These are phyloP conservation scores for Penicillium sumatraense DNA, from an alignment of 2,329 filamentous ascomycete species.

Conservation along the genomic window DNA sequence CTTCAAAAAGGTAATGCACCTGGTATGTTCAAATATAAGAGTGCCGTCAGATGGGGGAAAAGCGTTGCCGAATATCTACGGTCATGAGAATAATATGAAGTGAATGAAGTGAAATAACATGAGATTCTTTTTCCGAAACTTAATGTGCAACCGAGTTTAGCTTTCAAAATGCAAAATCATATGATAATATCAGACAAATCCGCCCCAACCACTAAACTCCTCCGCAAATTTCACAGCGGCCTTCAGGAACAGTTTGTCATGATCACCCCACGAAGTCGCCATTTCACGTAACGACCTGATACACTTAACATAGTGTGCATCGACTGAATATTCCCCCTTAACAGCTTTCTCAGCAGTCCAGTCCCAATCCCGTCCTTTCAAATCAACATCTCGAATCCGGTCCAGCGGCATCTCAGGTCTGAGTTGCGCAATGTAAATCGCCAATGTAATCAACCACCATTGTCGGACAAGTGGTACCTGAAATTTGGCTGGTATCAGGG, in stretches of 20 bases:
- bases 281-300: constrained; percentile 60
- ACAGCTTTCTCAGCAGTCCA: constrained; percentile 75
- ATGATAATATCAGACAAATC: constrained; percentile 40
- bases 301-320: constrained; percentile 87
- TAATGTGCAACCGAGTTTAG: background rate
- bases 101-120: too few relatives aligned
- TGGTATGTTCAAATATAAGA: constrained; percentile 6
- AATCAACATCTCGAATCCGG: constrained; percentile 62
- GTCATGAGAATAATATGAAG: background rate
- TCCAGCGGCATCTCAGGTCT: constrained; percentile 74
- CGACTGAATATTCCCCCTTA: constrained; percentile 67
- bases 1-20: constrained; percentile 3
- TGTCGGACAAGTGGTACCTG: constrained; percentile 77
- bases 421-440: constrained; percentile 75
- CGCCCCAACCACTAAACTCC: constrained; percentile 69
- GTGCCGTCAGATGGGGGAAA: constrained; percentile 2
- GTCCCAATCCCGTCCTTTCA: constrained; percentile 73
- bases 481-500: constrained; percentile 72
- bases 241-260: constrained; percentile 53
- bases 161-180: background rate
- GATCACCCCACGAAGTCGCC: constrained; percentile 49
- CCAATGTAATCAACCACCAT: constrained; percentile 86
- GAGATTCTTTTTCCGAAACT: background rate
- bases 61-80: constrained; percentile 3
- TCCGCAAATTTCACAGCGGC: constrained; percentile 55